Evolutionary conservation across 2,329 filamentous ascomycete genomes (phyloP).

Genomic region (Zymoseptoria crescenta): DNA sequence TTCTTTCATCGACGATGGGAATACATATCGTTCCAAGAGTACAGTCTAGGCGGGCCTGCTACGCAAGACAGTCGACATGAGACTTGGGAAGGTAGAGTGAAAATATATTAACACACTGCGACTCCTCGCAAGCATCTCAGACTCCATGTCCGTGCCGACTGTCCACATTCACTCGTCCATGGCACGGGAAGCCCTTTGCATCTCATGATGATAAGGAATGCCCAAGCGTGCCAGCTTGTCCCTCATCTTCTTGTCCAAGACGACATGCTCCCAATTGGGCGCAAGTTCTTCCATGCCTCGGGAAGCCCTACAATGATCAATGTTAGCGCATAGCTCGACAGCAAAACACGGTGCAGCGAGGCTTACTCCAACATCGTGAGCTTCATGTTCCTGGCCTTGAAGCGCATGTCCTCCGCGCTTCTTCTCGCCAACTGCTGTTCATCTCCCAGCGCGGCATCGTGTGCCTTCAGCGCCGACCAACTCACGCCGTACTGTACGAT

Average conservation of each 20-base stretch:
- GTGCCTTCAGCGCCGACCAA: slow-evolving; percentile 41
- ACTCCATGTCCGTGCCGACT: background rate
- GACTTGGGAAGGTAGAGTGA: no score
- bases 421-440: slow-evolving; percentile 30
- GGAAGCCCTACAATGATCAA: slow-evolving; percentile 9
- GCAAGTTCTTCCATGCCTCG: slow-evolving; percentile 32
- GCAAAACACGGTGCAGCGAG: background rate
- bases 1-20: no score
- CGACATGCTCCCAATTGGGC: slow-evolving; percentile 37
- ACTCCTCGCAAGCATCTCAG: no score
- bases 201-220: slow-evolving; percentile 21
- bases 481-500: slow-evolving; percentile 40
- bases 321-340: background rate
- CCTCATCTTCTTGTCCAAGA: slow-evolving; percentile 36
- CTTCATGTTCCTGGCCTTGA: slow-evolving; percentile 47
- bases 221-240: slow-evolving; percentile 25
- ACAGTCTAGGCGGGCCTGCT: no score
- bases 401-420: slow-evolving; percentile 41
- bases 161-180: background rate
- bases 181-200: slow-evolving; percentile 1
- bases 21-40: no score
- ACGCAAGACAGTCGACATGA: no score
- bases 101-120: no score
- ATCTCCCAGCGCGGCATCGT: slow-evolving; percentile 22
- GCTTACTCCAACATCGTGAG: slow-evolving; percentile 37